Evolutionary conservation across 2,329 filamentous ascomycete species (phyloP), one percentile per base, ranked within the genome.

Genomic region (Pestalotiopsis fici): DNA sequence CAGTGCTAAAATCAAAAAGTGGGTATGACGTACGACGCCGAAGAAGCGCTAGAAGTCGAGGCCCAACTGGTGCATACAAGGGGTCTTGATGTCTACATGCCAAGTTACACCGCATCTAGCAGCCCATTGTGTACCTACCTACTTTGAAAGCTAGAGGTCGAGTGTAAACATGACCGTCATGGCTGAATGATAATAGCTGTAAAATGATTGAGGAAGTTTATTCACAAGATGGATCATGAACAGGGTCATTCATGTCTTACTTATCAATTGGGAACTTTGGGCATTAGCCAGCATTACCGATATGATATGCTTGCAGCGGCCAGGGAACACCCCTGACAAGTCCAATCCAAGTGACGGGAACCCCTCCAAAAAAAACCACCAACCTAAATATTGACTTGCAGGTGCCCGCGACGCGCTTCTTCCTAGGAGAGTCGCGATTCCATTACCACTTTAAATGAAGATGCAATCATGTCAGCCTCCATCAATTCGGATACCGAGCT

Each of bases 401-500:
- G 59, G 66, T 47, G 54, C 35, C 57, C 31, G 57, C 57, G 68
- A 66, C 37, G 25, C 61, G 65, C 50, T n/a, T 47, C 28, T 47
- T 21, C 5, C 54, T 31, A 25, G 12, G 25, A 60, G 6, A 31
- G 11, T 37, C 57, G 57, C 57, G 57, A 60, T 31, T 35, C 11
- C 31, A 7, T 11, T 31, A 60, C n/a, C 57, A 60, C 25, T 60
- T 60, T 50, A 23, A 60, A 35, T 60, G 31, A 60, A 31, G 57
- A 71, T 79, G 78, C 68, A 76, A 74, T 70, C 72, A 74, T 73
- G 70, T 71, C 71, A 69, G 71, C 71, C 54, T 69, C 72, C 68
- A 65, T 70, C 37, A 74, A 68, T 61, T 82, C 86, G 61, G 87
- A 89, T 72, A 88, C 86, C 39, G 87, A 89, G 77, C 88, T 98